Base-by-base conservation (phyloP, 495 filamentous ascomycete genomes). In the Lepidopterella palustris region DNA sequence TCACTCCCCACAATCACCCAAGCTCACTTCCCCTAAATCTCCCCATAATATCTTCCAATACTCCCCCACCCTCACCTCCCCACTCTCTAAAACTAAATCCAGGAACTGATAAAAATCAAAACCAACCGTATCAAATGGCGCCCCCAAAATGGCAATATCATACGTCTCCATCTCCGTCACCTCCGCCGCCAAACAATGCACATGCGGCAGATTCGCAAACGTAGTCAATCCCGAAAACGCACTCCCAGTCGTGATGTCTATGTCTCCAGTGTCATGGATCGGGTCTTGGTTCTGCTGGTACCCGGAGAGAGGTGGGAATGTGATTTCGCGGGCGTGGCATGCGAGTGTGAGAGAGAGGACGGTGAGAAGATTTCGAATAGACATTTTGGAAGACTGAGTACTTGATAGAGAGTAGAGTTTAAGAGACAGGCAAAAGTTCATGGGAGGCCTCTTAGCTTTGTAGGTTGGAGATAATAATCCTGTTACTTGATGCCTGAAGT, bases 131-230 rank as follows among this genome's bases (percentile, higher is more conserved):
- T 82, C 79, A 63, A 81, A 82, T 5, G 79, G 79, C 5, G 78
- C 79, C 77, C 88, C 88, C 26, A 95, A 67, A 70, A 95, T 88
- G 25, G 89, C 89, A 71, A 93, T 92, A 59, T 95, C 89, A 66
- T 84, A 93, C 65, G 77, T 82, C 63, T 85, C 80, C 2, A 73
- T 69, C 18, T 80, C 53, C 10, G 49, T 47, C 10, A 47, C 76
- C 20, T 63, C 35, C 21, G 32, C 59, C 13, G 66, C 68, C n/a
- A 75, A 63, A 57, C 73, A 75, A 61, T 74, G 65, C n/a, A 79
- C 72, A 62, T 80, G 76, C 0, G 76, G 77, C 5, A 80, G 47
- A 60, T 76, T 76, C 0, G 79, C 78, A 60, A 77, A 82, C 0
- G 79, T 80, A 0, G 70, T 76, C 23, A 80, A 45, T n/a, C 78